phyloP scores from a whole-genome alignment of 768 basidiomycete genomes.

The Suillus alpinus region DNA sequence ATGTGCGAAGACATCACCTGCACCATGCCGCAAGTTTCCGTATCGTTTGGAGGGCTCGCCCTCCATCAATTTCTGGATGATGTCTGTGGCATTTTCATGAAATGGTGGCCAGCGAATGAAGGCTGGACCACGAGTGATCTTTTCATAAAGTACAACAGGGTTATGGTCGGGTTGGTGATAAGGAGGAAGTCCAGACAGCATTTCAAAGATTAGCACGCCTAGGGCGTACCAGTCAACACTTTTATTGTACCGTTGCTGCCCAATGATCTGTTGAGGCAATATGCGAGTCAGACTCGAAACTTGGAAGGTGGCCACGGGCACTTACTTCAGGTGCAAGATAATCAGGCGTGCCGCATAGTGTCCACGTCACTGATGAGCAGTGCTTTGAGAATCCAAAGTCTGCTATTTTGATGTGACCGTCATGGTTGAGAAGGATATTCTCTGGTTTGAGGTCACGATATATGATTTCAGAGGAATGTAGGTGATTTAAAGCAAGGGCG shows the following conservation, averaged over 20 bases:
- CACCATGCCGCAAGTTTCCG: slow-evolving; percentile 86
- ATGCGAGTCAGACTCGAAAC: neutral
- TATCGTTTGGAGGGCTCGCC: slow-evolving; percentile 83
- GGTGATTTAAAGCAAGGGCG: slow-evolving; percentile 85
- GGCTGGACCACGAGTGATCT: slow-evolving; percentile 75
- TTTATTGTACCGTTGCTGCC: slow-evolving; percentile 87
- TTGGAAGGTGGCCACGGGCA: neutral
- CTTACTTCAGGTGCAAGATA: slow-evolving; percentile 93
- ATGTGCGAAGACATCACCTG: slow-evolving; percentile 89
- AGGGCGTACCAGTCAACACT: slow-evolving; percentile 99
- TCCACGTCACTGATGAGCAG: slow-evolving; percentile 87
- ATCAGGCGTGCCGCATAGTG: slow-evolving; percentile 92
- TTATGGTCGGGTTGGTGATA: slow-evolving; percentile 88
- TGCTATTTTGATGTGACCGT: slow-evolving; percentile 95
- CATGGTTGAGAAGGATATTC: slow-evolving; percentile 89
- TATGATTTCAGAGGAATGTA: slow-evolving; percentile 85
- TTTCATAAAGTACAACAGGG: slow-evolving; percentile 87
- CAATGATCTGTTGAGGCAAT: slow-evolving; percentile 54
- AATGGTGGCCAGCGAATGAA: slow-evolving; percentile 79
- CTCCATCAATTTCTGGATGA: slow-evolving; percentile 90
- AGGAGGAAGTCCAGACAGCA: slow-evolving; percentile 94
- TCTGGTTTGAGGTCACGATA: slow-evolving; percentile 99
- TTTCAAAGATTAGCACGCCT: slow-evolving; percentile 95
- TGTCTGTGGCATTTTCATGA: slow-evolving; percentile 74
- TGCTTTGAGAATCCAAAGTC: slow-evolving; percentile 96